Conservation (phyloP, 176 grass and related monocot species). For the Melocanna baccifera region DNA sequence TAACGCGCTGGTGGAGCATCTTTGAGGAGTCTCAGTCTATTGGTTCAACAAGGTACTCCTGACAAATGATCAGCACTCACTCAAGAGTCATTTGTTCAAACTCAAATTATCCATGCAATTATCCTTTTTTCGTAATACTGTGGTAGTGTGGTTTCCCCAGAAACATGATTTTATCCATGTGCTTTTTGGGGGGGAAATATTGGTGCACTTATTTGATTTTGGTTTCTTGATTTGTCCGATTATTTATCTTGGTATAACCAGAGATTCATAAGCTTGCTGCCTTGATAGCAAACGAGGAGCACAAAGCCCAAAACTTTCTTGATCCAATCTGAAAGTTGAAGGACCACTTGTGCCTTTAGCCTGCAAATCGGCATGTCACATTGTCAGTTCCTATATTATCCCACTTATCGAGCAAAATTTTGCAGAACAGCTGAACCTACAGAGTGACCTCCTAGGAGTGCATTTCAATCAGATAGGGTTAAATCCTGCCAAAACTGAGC, state of each 20-base stretch:
- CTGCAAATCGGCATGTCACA: slow-evolving; percentile 29
- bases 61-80: neutral
- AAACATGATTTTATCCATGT: neutral
- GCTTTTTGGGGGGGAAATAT: neutral
- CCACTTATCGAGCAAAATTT: slow-evolving; percentile 13
- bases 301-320: slow-evolving; percentile 34
- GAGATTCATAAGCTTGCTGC: slow-evolving; percentile 31
- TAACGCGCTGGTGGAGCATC: neutral
- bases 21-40: neutral
- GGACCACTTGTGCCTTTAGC: slow-evolving; percentile 47
- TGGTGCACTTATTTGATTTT: slow-evolving; percentile 30
- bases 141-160: neutral
- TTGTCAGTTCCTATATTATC: slow-evolving; percentile 27
- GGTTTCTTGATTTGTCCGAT: slow-evolving; percentile 1
- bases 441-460: too few species aligned
- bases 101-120: neutral
- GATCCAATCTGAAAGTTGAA: slow-evolving; percentile 47
- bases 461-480: neutral
- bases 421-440: too few species aligned
- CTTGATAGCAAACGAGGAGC: slow-evolving; percentile 29
- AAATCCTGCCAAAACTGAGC: slow-evolving; percentile 10
- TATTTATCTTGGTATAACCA: slow-evolving; percentile 29
- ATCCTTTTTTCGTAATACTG: neutral
- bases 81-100: neutral
- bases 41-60: slow-evolving; percentile 36